These are phyloP conservation scores for Xylaria polymorpha DNA, from an alignment of 2,329 filamentous ascomycete species.

Conservation along the genomic window DNA sequence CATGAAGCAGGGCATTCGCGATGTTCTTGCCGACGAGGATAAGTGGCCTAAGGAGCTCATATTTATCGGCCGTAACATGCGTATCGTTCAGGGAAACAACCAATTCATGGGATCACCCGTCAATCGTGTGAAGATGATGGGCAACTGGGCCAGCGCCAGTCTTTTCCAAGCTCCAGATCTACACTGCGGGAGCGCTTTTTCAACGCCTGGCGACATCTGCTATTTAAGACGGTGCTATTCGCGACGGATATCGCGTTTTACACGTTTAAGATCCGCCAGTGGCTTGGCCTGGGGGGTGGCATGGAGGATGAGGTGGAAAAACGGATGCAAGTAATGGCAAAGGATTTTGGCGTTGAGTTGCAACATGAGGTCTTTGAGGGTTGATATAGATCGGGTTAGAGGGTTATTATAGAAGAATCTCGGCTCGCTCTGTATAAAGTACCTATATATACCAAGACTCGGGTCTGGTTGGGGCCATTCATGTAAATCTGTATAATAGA, in stretches of 20 bases:
- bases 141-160: constrained; percentile 86
- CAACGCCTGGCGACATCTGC: constrained; percentile 79
- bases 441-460: constrained; percentile 19
- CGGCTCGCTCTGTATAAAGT: constrained; percentile 34
- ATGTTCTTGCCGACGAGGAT: constrained; percentile 83
- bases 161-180: constrained; percentile 80
- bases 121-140: constrained; percentile 94
- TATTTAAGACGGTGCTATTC: constrained; percentile 84
- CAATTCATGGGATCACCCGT: constrained; percentile 90
- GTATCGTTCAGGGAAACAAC: constrained; percentile 94
- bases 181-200: constrained; percentile 68
- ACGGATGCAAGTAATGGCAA: constrained; percentile 87
- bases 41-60: constrained; percentile 92
- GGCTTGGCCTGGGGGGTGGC: constrained; percentile 78
- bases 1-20: constrained; percentile 75
- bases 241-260: constrained; percentile 86
- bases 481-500: constrained; percentile 32
- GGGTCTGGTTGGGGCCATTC: constrained; percentile 23
- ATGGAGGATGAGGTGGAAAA: constrained; percentile 96
- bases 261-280: constrained; percentile 80
- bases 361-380: constrained; percentile 91
- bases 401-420: constrained; percentile 35
- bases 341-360: constrained; percentile 90
- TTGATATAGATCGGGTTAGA: constrained; percentile 53
- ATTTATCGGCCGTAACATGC: constrained; percentile 90